Conservation (phyloP, 1,284 basidiomycete species). For the Cryptococcus depauperatus region DNA sequence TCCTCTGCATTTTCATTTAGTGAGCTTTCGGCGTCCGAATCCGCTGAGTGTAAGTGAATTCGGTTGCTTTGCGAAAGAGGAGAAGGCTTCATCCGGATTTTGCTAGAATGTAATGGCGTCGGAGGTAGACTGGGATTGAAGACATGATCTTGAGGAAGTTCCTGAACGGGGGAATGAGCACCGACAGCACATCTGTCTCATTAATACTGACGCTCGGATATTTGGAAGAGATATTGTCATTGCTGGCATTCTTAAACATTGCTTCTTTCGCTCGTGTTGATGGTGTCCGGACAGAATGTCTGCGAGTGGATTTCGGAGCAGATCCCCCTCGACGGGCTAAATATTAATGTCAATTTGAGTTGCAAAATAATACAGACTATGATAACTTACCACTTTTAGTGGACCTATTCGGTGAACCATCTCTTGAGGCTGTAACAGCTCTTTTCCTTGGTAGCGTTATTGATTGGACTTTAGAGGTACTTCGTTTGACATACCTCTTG, state of each 20-base stretch:
- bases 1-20: conserved; percentile 8
- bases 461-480: not conserved
- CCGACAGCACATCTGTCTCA: not conserved
- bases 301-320: too few species aligned
- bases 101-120: conserved; percentile 28
- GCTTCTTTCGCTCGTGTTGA: not conserved
- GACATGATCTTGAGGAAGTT: conserved; percentile 37
- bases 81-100: conserved; percentile 26
- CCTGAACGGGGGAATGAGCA: conserved; percentile 9
- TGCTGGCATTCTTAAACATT: not conserved
- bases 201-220: conserved; percentile 12
- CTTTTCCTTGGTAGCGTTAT: conserved; percentile 10
- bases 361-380: too few species aligned
- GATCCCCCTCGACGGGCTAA: conserved; percentile 15
- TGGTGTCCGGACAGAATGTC: too few species aligned
- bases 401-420: conserved; percentile 10
- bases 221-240: conserved; percentile 3
- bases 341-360: too few species aligned
- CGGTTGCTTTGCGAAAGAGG: conserved; percentile 26
- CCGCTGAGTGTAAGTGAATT: conserved; percentile 2
- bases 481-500: conserved; percentile 29
- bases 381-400: conserved; percentile 23
- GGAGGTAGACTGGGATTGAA: conserved; percentile 38
- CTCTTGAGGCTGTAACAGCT: conserved; percentile 6
- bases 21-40: not conserved